Evolutionary conservation across 1,284 basidiomycete species (phyloP).

Genomic region (Trichosporon sp.): DNA sequence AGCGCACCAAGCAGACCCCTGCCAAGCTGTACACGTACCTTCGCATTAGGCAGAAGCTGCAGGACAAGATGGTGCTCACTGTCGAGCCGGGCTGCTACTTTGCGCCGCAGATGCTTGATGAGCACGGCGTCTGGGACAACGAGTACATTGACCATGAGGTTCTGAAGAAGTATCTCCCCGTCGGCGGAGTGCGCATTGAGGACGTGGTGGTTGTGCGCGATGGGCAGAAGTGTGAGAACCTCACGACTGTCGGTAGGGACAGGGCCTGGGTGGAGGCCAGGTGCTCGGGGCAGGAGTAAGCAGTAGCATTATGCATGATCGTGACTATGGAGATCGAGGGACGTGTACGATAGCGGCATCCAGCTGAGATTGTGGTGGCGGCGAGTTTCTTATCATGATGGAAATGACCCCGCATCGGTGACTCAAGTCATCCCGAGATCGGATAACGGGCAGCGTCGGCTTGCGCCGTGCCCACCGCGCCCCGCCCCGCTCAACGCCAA

Average conservation of each 20-base stretch:
- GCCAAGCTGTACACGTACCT: slow-evolving; percentile 67
- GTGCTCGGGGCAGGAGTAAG: slow-evolving; percentile 56
- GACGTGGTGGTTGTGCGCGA: slow-evolving; percentile 72
- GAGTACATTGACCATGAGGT: slow-evolving; percentile 65
- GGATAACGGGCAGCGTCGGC: background rate
- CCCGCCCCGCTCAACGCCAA: too few relatives aligned
- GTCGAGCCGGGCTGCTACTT: slow-evolving; percentile 86
- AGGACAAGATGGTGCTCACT: slow-evolving; percentile 69
- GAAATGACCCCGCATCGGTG: background rate
- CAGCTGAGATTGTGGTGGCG: background rate
- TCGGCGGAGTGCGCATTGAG: slow-evolving; percentile 85
- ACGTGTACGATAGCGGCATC: background rate
- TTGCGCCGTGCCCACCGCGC: background rate
- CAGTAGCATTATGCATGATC: background rate
- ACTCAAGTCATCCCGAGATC: background rate
- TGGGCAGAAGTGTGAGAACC: slow-evolving; percentile 60
- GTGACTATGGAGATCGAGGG: background rate
- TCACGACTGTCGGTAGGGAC: slow-evolving; percentile 73
- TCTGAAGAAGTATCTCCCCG: slow-evolving; percentile 64
- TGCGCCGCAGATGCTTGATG: slow-evolving; percentile 66
- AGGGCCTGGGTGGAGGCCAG: slow-evolving; percentile 69
- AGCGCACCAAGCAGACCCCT: slow-evolving; percentile 49
- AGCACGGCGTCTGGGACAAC: slow-evolving; percentile 56
- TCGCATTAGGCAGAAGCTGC: slow-evolving; percentile 64
- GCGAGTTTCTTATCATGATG: background rate